Conservation (phyloP, 164 flowering plant species). For the Annona squamosa region DNA sequence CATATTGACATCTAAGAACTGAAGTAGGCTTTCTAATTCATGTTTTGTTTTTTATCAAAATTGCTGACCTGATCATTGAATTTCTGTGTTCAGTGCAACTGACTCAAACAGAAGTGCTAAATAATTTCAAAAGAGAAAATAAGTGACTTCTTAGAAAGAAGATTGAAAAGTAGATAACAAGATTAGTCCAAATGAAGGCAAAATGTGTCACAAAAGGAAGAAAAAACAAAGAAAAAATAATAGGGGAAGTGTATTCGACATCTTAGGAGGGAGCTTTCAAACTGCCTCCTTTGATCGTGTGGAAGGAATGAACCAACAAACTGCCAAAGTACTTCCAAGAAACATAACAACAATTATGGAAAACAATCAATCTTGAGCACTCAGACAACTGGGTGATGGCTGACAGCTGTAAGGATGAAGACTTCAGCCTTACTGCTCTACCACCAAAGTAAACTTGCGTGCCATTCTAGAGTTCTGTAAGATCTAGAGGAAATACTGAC, state of each 20-base stretch:
- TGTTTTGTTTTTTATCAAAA: not conserved
- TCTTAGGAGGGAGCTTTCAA: not conserved
- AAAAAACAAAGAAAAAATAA: too few species aligned
- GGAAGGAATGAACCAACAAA: not conserved
- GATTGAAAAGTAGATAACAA: not conserved
- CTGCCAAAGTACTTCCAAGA: not conserved
- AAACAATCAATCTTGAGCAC: not conserved
- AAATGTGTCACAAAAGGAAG: not conserved
- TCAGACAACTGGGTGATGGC: not conserved
- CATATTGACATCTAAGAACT: not conserved
- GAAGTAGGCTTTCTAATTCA: not conserved
- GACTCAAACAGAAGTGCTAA: not conserved
- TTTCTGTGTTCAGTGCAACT: not conserved
- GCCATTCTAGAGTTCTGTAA: not conserved
- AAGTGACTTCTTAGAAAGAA: not conserved
- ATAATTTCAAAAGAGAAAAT: not conserved
- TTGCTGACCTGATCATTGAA: not conserved
- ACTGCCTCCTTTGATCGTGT: not conserved
- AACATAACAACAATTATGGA: not conserved
- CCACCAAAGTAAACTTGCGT: not conserved
- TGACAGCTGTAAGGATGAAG: not conserved
- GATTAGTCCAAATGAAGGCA: not conserved
- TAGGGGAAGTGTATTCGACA: not conserved
- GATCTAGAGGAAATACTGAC: conserved; percentile 19
- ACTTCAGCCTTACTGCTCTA: not conserved